Evolutionary conservation across 1,284 basidiomycete genomes (phyloP).

Genomic region (Inonotus hispidus): DNA sequence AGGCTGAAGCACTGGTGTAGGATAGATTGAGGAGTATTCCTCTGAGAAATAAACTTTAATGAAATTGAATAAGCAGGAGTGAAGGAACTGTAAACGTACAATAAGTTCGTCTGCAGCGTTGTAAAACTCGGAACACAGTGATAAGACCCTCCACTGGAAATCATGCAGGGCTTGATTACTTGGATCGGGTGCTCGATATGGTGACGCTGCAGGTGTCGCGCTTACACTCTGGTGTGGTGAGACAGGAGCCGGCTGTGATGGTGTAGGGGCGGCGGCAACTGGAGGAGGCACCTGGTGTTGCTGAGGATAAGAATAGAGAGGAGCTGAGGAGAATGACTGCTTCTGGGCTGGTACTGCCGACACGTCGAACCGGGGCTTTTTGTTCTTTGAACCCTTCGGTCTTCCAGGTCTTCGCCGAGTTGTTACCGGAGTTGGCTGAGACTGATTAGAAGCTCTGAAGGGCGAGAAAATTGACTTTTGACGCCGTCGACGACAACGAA

Average conservation of each 20-base stretch:
- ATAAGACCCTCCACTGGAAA: constrained; percentile 78
- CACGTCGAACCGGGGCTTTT: constrained; percentile 19
- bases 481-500: background rate
- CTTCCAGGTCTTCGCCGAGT: constrained; percentile 21
- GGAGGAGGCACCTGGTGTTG: constrained; percentile 21
- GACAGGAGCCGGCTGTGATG: constrained; percentile 15
- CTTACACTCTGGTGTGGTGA: constrained; percentile 26
- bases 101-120: constrained; percentile 77
- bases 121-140: constrained; percentile 78
- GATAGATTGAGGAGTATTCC: constrained; percentile 56
- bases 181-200: constrained; percentile 37
- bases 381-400: constrained; percentile 24
- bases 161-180: constrained; percentile 76
- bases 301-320: constrained; percentile 21
- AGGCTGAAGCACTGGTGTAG: constrained; percentile 75
- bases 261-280: background rate
- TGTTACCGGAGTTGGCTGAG: background rate
- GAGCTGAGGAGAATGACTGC: constrained; percentile 26
- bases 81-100: constrained; percentile 41
- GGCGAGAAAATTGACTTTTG: too few relatives aligned
- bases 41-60: constrained; percentile 41
- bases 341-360: constrained; percentile 12
- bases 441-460: background rate
- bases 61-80: constrained; percentile 12
- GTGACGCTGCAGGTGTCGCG: constrained; percentile 27